Percentiles rank a stretch among this genome's conserved stretches.
These are phyloP conservation scores for Neoarthrinium moseri DNA, from an alignment of 2,329 filamentous ascomycete species.

Conservation along the genomic window DNA sequence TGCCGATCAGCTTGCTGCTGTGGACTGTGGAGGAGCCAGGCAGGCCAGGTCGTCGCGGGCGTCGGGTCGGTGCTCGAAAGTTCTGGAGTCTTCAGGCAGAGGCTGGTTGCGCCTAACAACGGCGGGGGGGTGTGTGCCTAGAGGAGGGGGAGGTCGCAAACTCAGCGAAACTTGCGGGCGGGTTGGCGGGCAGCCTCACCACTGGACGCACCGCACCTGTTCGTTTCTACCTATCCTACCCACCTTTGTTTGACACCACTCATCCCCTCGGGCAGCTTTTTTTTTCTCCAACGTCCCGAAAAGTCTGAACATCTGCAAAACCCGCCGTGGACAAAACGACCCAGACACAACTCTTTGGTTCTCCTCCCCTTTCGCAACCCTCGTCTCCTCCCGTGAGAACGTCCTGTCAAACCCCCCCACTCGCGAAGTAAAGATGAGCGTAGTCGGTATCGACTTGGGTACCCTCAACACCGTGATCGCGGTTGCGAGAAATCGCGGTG, in stretches of 20 bases:
- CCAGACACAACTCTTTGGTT: no score
- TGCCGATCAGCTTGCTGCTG: not conserved
- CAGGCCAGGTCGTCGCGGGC: not conserved
- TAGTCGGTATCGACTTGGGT: constrained; percentile 84
- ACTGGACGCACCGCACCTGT: not conserved
- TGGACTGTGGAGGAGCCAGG: not conserved
- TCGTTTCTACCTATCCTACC: constrained; percentile 1
- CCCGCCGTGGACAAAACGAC: not conserved
- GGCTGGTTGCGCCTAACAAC: not conserved
- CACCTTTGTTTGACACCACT: constrained; percentile 10
- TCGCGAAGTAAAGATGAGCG: constrained; percentile 12
- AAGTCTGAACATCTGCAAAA: no score
- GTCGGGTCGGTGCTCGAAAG: constrained; percentile 8
- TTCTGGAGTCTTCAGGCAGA: constrained; percentile 12
- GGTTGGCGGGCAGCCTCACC: constrained; percentile 8
- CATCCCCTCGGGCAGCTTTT: constrained; percentile 1
- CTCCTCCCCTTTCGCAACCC: constrained; percentile 3
- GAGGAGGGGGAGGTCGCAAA: constrained; percentile 13
- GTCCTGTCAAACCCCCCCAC: not conserved
- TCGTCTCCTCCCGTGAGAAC: not conserved
- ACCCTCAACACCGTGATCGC: constrained; percentile 96
- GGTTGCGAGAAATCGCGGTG: constrained; percentile 96
- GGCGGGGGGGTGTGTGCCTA: constrained; percentile 8
- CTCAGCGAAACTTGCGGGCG: not conserved
- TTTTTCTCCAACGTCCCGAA: constrained; percentile 2